Evolutionary conservation across 2,329 filamentous ascomycete species (phyloP).

Genomic region (Bimuria novae-zelandiae): DNA sequence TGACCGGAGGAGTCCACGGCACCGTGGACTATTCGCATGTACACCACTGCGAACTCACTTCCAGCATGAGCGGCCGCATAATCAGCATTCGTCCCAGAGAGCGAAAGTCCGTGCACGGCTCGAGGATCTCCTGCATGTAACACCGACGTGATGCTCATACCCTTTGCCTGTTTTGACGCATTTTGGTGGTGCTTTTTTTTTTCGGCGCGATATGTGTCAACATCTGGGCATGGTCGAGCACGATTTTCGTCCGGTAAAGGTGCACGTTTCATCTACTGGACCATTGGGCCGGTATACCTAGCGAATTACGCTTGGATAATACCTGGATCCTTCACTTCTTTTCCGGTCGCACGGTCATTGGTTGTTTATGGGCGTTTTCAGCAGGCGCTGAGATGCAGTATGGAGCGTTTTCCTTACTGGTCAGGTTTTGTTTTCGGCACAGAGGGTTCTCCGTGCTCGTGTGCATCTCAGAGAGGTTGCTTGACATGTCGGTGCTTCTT

Average conservation of each 20-base stretch:
- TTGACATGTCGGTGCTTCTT: slow-evolving; percentile 28
- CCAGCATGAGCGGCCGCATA: neutral
- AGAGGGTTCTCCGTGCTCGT: no score
- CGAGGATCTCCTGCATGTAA: neutral
- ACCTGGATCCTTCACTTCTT: slow-evolving; percentile 5
- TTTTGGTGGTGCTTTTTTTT: slow-evolving; percentile 1
- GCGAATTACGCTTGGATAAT: slow-evolving; percentile 15
- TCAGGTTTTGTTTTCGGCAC: neutral
- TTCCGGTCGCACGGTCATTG: slow-evolving; percentile 5
- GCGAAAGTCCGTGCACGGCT: neutral
- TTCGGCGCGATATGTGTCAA: neutral
- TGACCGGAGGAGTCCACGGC: slow-evolving; percentile 1
- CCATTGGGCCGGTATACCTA: slow-evolving; percentile 11
- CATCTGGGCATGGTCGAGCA: slow-evolving; percentile 7
- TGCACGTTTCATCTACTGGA: slow-evolving; percentile 13
- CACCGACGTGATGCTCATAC: no score
- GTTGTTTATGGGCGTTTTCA: slow-evolving; percentile 10
- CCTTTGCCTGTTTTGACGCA: neutral
- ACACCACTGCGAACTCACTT: neutral
- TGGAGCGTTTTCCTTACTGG: slow-evolving; percentile 8
- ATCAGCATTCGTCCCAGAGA: neutral
- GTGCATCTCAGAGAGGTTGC: slow-evolving; percentile 10
- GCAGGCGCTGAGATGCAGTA: slow-evolving; percentile 6
- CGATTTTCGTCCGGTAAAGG: slow-evolving; percentile 13
- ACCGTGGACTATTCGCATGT: neutral